Base-by-base conservation (phyloP, 495 filamentous ascomycete species). In the Xylona heveae region DNA sequence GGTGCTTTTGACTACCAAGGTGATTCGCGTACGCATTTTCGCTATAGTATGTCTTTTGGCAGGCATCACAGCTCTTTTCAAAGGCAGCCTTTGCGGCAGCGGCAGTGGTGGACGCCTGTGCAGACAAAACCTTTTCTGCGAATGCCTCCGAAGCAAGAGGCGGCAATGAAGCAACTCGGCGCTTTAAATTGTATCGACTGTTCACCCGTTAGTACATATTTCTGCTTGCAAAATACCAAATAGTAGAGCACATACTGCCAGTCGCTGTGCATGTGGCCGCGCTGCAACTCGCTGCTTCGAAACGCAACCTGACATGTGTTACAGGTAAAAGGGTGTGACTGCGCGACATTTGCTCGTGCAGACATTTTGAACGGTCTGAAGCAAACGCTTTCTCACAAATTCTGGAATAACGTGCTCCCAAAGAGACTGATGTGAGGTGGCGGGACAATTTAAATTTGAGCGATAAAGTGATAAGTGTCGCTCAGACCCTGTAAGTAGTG, bases 291-390 rank as follows among this genome's bases (percentile, higher is more conserved):
- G 48, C 74, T 76, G 48, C 75, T 77, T 43, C 85, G 74, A 56
- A 94, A 95, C 19, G 88, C 88, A 36, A 97, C 83, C 42, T 92
- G 82, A 43, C 88, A 97, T 19, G 85, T 80, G 57, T 97, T 97
- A 66, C 88, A 97, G 27, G 88, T 93, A 52, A 81, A 95, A 1
- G 85, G 84, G 51, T 93, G 77, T 23, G 36, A 36, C 21, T 26
- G 24, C 8, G 30, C 14, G 18, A 38, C 30, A 14, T 23, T 35
- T 6, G 28, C 12, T 21, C 9, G 1, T 6, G 13, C 22, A 6
- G 31, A 5, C 17, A 10, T 13, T 24, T 19, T 15, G 16, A 7
- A 7, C 23, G 23, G 23, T 25, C n/a, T n/a, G n/a, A n/a, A n/a
- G n/a, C n/a, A n/a, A n/a, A n/a, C n/a, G n/a, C n/a, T n/a, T n/a